Evolutionary conservation across 2,329 filamentous ascomycete species (phyloP).

Genomic region (Aspergillus sp.): DNA sequence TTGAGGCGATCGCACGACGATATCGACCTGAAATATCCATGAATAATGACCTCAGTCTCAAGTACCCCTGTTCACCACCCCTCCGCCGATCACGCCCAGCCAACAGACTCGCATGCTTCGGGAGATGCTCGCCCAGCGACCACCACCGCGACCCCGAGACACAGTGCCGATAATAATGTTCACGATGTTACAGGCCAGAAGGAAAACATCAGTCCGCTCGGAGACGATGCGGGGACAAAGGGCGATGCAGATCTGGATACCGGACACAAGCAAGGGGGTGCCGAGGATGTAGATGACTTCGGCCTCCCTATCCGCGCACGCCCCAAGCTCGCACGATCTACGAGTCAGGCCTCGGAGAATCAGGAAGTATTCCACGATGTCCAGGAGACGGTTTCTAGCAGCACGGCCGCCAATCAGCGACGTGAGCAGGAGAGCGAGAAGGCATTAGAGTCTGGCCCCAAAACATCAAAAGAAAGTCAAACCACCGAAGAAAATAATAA

Average conservation of each 20-base stretch:
- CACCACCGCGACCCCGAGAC: constrained; percentile 6
- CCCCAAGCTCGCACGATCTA: constrained; percentile 14
- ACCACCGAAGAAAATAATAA: too few relatives aligned
- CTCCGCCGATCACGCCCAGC: constrained; percentile 15
- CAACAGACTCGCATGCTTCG: constrained; percentile 8
- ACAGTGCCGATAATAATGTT: constrained; percentile 7
- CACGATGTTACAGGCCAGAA: constrained; percentile 12
- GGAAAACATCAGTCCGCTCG: constrained; percentile 13
- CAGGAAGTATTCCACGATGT: constrained; percentile 22
- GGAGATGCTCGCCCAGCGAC: constrained; percentile 10
- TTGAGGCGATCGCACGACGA: constrained; percentile 3
- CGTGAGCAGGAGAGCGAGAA: constrained; percentile 1
- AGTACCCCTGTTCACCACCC: constrained; percentile 25
- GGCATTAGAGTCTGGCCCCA: background rate
- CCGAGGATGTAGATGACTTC: constrained; percentile 38
- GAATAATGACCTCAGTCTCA: constrained; percentile 33
- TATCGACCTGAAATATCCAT: constrained; percentile 11
- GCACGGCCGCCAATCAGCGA: background rate
- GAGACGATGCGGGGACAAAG: constrained; percentile 5
- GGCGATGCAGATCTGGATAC: constrained; percentile 5
- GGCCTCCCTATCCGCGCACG: constrained; percentile 37
- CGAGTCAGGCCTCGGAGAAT: constrained; percentile 14
- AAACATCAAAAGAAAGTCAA: too few relatives aligned
- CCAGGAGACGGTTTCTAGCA: constrained; percentile 6
- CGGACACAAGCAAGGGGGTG: constrained; percentile 6